Percentiles rank a stretch among this genome's conserved stretches.
These are phyloP conservation scores for Penicillium bovifimosum DNA, from an alignment of 495 filamentous ascomycete species.

Conservation along the genomic window DNA sequence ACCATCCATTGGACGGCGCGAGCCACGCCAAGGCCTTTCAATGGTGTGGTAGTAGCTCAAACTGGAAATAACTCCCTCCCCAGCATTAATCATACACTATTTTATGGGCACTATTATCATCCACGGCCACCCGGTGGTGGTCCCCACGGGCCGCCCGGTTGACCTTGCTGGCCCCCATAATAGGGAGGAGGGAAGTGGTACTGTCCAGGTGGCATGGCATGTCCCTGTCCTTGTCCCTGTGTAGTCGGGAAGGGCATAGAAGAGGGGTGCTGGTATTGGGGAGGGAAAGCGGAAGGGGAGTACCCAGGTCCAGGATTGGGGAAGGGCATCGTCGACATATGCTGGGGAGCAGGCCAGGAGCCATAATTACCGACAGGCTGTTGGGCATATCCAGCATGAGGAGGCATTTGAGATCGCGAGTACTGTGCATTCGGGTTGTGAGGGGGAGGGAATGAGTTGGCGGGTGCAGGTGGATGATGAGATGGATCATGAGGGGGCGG, in stretches of 20 bases:
- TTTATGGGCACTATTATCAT: conserved; percentile 17
- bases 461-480: conserved; percentile 21
- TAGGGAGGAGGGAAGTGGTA: conserved; percentile 38
- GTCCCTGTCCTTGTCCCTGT: conserved; percentile 14
- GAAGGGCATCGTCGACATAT: conserved; percentile 19
- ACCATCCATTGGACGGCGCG: too few relatives aligned
- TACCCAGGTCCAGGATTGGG: conserved; percentile 17
- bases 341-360: conserved; percentile 45
- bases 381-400: conserved; percentile 29
- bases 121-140: conserved; percentile 19
- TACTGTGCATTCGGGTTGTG: conserved; percentile 25
- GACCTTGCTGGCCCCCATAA: conserved; percentile 19
- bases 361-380: conserved; percentile 46
- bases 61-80: background rate
- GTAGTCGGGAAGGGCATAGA: conserved; percentile 6
- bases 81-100: background rate
- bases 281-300: conserved; percentile 24
- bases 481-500: conserved; percentile 27
- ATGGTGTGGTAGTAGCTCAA: background rate
- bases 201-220: conserved; percentile 34
- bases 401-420: background rate
- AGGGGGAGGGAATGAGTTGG: conserved; percentile 18
- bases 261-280: conserved; percentile 15
- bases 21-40: background rate
- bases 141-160: conserved; percentile 20